These are phyloP conservation scores for Corynespora cassiicola DNA, from an alignment of 2,329 filamentous ascomycete species.

Conservation along the genomic window DNA sequence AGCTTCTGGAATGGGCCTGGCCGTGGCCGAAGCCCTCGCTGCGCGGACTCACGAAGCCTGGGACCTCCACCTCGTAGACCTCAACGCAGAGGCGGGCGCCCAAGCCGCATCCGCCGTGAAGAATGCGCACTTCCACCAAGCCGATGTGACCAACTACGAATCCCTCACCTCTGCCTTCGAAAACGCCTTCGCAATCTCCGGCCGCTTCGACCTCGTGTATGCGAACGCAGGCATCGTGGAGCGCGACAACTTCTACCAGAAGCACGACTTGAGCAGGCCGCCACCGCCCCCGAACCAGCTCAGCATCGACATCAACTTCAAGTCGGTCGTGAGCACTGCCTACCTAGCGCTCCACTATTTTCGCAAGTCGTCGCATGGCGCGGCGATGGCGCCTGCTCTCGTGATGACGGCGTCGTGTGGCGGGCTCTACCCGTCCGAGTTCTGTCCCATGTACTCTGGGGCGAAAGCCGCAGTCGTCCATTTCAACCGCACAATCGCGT, in stretches of 20 bases:
- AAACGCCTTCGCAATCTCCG: conserved; percentile 39
- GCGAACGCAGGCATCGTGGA: conserved; percentile 57
- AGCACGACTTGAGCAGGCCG: conserved; percentile 30
- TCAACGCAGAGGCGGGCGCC: conserved; percentile 44
- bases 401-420: conserved; percentile 49
- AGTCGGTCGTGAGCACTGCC: conserved; percentile 45
- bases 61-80: conserved; percentile 50
- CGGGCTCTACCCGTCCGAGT: conserved; percentile 45
- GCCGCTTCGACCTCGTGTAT: conserved; percentile 56
- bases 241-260: conserved; percentile 49
- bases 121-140: conserved; percentile 47
- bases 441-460: conserved; percentile 36
- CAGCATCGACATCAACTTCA: conserved; percentile 47
- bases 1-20: conserved; percentile 62
- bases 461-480: conserved; percentile 48
- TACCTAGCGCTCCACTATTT: conserved; percentile 54
- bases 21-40: conserved; percentile 48
- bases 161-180: conserved; percentile 46
- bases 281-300: conserved; percentile 41
- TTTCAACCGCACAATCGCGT: conserved; percentile 47
- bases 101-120: conserved; percentile 28
- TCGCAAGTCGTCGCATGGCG: conserved; percentile 23
- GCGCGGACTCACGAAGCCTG: conserved; percentile 38
- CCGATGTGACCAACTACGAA: conserved; percentile 47
- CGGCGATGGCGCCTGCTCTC: conserved; percentile 28